Conservation (phyloP, 2,329 filamentous ascomycete genomes). For the Esteya vermicola region DNA sequence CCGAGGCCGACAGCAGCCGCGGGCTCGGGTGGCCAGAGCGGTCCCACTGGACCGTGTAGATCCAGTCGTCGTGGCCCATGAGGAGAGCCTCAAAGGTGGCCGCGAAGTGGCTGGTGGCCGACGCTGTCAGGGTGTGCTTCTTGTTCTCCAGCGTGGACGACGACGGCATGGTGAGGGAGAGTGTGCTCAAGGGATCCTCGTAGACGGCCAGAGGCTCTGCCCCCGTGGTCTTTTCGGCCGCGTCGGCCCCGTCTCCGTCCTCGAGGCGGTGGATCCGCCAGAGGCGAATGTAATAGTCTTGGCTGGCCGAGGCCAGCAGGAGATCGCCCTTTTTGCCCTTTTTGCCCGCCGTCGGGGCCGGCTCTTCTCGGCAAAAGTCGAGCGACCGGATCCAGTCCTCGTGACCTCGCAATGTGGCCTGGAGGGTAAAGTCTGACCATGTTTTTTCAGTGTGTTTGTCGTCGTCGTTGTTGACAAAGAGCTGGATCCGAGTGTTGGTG, state of each 20-base stretch:
- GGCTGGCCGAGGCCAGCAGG: constrained; percentile 81
- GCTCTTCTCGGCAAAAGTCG: constrained; percentile 62
- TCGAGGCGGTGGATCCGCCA: constrained; percentile 72
- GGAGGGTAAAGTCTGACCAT: constrained; percentile 52
- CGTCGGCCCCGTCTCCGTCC: constrained; percentile 34
- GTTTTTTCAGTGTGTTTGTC: neutral
- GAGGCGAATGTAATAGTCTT: constrained; percentile 91
- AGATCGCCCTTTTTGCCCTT: constrained; percentile 52
- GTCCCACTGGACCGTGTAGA: constrained; percentile 76
- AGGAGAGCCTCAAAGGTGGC: constrained; percentile 89
- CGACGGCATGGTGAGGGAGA: constrained; percentile 40
- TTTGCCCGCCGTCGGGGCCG: constrained; percentile 3
- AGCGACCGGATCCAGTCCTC: constrained; percentile 91
- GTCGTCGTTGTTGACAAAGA: constrained; percentile 43
- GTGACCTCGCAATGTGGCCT: constrained; percentile 72
- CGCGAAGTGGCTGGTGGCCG: constrained; percentile 45
- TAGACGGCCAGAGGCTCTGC: too few relatives aligned
- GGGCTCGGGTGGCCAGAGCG: constrained; percentile 29
- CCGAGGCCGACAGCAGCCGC: constrained; percentile 76
- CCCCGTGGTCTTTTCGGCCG: constrained; percentile 9
- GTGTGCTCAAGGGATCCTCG: constrained; percentile 37
- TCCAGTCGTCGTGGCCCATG: constrained; percentile 95
- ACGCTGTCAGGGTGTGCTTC: constrained; percentile 56
- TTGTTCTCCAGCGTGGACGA: constrained; percentile 70
- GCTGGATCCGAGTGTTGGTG: constrained; percentile 67